Base-by-base conservation (phyloP, 306 rosid genomes). In the Castanea mollissima region DNA sequence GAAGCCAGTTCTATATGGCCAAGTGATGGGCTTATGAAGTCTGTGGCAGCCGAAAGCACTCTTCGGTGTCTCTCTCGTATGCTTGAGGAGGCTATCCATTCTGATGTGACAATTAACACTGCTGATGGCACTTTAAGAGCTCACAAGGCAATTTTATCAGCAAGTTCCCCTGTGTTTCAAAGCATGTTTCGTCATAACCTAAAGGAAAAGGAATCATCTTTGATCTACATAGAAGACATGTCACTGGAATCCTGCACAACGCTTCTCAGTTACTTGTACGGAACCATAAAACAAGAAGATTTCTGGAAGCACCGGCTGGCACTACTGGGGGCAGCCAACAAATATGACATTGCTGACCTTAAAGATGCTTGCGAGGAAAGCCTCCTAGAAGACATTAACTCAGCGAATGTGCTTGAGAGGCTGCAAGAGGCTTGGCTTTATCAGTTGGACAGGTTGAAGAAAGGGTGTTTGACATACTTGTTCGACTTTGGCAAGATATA, bases 171-270 rank as follows among this genome's bases (percentile, higher is more conserved):
- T 0, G 97, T 94, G 83, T 92, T 94, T 79, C 88, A 83, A 58
- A 89, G 97, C 87, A 92, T 94, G 97, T 92, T 91, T 82, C 92
- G 62, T 84, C 96, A 91, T 80, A 55, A 94, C 88, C 94, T 92
- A 76, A 85, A 79, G 80, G 97, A 94, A 76, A 92, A 91, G 74
- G 89, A 92, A 79, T 92, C 97, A 5, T 94, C 97, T 18, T 85
- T 83, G 5, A 91, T 94, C 75, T 86, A 84, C 79, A 88, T 94
- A 11, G 86, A 89, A 78, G 98, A 91, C 94, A 89, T 92, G 90
- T 87, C 97, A 32, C 82, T 76, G 23, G 93, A 91, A 41, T 84
- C 96, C 67, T 89, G 96, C 88, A 81, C 59, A 71, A 83, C 94
- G 9, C 91, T 94, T 72, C 82, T 92, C 13, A 84, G 91, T 69